Evolutionary conservation across 2,329 filamentous ascomycete genomes (phyloP), one percentile per base, ranked within the genome.

Genomic region (Fonsecaea monophora): DNA sequence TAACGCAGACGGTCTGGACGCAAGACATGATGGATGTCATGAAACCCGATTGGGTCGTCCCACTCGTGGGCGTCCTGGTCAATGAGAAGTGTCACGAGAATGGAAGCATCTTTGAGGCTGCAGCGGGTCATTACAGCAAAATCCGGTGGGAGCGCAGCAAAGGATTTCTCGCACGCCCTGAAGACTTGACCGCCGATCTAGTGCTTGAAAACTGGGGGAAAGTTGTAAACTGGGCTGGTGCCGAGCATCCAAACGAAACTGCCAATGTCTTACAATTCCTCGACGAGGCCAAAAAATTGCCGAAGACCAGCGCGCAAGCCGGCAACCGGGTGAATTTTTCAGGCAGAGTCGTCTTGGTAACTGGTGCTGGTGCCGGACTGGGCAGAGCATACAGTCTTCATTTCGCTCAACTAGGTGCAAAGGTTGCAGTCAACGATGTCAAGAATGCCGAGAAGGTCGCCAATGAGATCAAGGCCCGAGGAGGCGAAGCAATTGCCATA

Each of bases 1-100:
- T 97, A 92, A 97, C 94, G 48, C 88, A 94, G 79, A 97, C 94
- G 21, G 86, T 97, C 72, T 94, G 97, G 92, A 93, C 93, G 34
- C 92, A 92, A 30, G 94, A 97, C 76, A 86, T 97, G 53, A 85
- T 97, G 74, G 89, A 90, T 73, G 89, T 88, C 76, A 86, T 97
- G 71, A 93, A 91, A 84, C 94, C 94, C 54, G 92, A 96, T 71
- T 98, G 92, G 92, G 89, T 98, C 69, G 92, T 97, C 54, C 95
- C 95, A 40, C 84, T 98, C 57, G 95, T 98, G 35, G 94, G 92
- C 58, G 89, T 91, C 65, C 85, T 99, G 59, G 91, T 91, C 53
- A 94, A 97, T 86, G 89, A 91, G 77, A 91, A 86, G 75, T 95
- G 94, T 83, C 89, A 82, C 56, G 94, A 98, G 85, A 94, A 86